Base-by-base conservation (phyloP, 192 early-diverging fungal species). In the Coemansia sp. region DNA sequence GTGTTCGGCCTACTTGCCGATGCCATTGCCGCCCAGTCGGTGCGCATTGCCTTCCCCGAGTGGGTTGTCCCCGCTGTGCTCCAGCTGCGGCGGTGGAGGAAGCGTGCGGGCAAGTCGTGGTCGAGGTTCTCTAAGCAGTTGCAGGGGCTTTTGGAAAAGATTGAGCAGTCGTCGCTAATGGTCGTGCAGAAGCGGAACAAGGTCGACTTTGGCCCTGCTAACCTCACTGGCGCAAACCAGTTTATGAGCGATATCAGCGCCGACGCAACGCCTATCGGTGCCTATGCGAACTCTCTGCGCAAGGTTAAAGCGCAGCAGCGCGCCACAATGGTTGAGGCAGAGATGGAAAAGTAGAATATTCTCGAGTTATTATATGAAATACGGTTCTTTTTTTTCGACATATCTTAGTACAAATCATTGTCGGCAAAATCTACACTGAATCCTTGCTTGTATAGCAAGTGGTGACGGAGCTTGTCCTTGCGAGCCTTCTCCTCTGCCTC, bases 31-130 rank as follows among this genome's bases (percentile, higher is more conserved):
- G 64, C 88, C 20, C 91, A 88, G 68, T 89, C 90, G 27, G 81
- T 86, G 24, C 91, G 90, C 39, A 95, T 99, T 68, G 88, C 93
- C 8, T 99, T 99, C 88, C 97, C 98, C 12, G 98, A 99, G 78
- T 85, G 96, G 78, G 88, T 85, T 33, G 91, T 95, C 38, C 96
- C 97, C 5, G 94, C 90, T 7, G 87, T 96, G 61, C 79, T 97
- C 20, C 89, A 92, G 85, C 76, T 99, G 66, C 91, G 93, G 72
- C 85, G 95, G 60, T 94, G 91, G 76, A 87, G 92, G 63, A 98
- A 98, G 78, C 86, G 89, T 62, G 87, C 87, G 6, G 90, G 88
- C 68, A 71, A 68, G 64, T 75, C 81, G 47, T 89, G 95, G 84
- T 66, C 91, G 39, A 90, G 89, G 57, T 88, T 92, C 69, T 92